Percentiles rank a stretch among this genome's conserved stretches.
Conservation (phyloP, 108 stramenopile species). For the Nitzschia sp. region DNA sequence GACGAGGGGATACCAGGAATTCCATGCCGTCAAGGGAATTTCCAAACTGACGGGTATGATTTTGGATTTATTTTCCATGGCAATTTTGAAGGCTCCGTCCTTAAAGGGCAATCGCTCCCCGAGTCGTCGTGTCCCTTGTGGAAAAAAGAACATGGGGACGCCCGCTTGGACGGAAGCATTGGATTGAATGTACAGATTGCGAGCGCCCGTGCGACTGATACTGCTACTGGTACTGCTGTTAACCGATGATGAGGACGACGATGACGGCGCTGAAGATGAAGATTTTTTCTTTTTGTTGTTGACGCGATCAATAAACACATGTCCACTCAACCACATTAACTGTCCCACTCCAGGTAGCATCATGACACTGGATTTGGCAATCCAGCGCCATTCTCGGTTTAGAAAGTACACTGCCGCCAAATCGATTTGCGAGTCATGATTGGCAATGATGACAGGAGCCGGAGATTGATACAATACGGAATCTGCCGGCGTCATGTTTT, state of each 20-base stretch:
- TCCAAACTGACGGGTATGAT: constrained; percentile 76
- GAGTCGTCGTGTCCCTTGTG: constrained; percentile 84
- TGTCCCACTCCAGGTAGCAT: constrained; percentile 80
- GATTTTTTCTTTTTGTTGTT: constrained; percentile 44
- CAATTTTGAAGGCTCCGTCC: constrained; percentile 81
- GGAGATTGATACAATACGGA: constrained; percentile 23
- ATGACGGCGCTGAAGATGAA: too few species aligned
- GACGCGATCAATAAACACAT: constrained; percentile 70
- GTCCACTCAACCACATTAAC: constrained; percentile 62
- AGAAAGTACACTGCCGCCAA: constrained; percentile 62
- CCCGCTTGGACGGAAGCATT: constrained; percentile 67
- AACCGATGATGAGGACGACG: too few species aligned
- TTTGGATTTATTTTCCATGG: constrained; percentile 50
- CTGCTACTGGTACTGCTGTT: background rate
- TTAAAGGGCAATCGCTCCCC: constrained; percentile 75
- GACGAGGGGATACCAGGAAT: constrained; percentile 69
- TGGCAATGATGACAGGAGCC: constrained; percentile 79
- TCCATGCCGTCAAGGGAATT: constrained; percentile 73
- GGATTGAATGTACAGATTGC: constrained; percentile 67
- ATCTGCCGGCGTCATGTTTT: constrained; percentile 54
- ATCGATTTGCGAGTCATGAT: constrained; percentile 83
- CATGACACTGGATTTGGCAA: constrained; percentile 67
- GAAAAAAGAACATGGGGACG: constrained; percentile 83
- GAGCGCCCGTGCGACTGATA: constrained; percentile 30
- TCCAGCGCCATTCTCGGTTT: constrained; percentile 68